These are phyloP conservation scores for Ensete glaucum DNA, from an alignment of 176 grass and related monocot genomes.

Conservation along the genomic window DNA sequence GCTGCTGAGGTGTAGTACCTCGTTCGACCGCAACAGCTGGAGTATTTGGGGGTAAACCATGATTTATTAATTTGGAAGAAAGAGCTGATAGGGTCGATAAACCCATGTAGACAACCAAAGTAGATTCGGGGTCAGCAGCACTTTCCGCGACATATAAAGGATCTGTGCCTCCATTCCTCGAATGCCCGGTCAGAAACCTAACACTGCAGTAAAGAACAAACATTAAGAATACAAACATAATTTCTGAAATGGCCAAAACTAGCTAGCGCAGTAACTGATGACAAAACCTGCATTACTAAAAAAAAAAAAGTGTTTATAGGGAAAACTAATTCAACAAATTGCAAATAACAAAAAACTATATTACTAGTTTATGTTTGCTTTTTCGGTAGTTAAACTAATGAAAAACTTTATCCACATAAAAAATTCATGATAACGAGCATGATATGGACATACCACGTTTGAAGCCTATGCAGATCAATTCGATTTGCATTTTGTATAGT, in stretches of 20 bases:
- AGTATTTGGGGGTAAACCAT: conserved; percentile 64
- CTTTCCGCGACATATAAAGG: conserved; percentile 76
- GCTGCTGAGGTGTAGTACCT: conserved; percentile 78
- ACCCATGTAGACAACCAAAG: conserved; percentile 95
- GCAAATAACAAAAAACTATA: background rate
- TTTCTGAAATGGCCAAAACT: background rate
- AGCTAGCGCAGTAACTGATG: background rate
- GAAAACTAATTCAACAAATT: background rate
- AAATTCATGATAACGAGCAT: no score
- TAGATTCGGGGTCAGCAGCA: conserved; percentile 82
- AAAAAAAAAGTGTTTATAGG: background rate
- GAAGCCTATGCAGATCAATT: no score
- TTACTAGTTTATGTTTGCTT: background rate
- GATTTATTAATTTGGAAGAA: conserved; percentile 68
- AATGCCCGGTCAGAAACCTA: conserved; percentile 92
- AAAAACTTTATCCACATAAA: no score
- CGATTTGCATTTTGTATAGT: no score
- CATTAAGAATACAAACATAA: background rate
- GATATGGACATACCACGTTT: no score
- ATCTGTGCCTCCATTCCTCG: conserved; percentile 87
- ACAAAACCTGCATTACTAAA: no score
- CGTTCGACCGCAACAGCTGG: conserved; percentile 86
- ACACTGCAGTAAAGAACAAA: conserved; percentile 42
- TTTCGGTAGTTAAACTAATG: no score
- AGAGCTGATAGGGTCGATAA: conserved; percentile 73